Evolutionary conservation across 129 eudicot species (phyloP).

Genomic region (Oenanthe sinensis): DNA sequence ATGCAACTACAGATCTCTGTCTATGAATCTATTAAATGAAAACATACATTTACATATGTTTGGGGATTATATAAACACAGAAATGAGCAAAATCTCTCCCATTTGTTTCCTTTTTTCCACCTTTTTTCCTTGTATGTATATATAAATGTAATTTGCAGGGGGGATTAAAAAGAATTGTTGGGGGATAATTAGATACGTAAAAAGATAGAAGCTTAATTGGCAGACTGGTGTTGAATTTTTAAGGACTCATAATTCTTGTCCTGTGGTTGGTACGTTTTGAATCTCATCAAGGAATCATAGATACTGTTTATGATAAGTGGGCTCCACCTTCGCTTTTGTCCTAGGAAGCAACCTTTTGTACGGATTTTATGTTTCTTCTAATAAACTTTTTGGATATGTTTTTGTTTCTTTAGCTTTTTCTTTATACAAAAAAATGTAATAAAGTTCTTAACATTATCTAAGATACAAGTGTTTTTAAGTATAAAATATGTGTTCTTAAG

Average conservation of each 20-base stretch:
- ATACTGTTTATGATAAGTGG: not conserved
- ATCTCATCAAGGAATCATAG: not conserved
- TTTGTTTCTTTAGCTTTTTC: too few relatives aligned
- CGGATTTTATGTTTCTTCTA: not conserved
- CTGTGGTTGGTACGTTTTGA: constrained; percentile 12
- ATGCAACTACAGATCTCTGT: too few relatives aligned
- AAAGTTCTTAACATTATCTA: too few relatives aligned
- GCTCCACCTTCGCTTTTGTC: not conserved
- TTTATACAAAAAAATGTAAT: too few relatives aligned
- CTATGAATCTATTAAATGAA: not conserved
- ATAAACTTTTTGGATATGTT: too few relatives aligned
- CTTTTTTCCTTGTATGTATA: not conserved
- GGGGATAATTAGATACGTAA: not conserved
- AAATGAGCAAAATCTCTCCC: not conserved
- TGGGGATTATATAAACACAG: not conserved
- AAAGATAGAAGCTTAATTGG: not conserved
- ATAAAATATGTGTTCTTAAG: too few relatives aligned
- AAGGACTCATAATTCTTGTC: not conserved
- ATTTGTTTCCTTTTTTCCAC: not conserved
- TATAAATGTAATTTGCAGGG: not conserved
- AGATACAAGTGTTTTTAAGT: too few relatives aligned
- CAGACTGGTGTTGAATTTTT: not conserved
- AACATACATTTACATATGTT: not conserved
- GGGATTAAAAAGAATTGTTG: not conserved
- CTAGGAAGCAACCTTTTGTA: not conserved